These are phyloP conservation scores for Trametes sp. DNA, from an alignment of 1,284 basidiomycete genomes.

Conservation along the genomic window DNA sequence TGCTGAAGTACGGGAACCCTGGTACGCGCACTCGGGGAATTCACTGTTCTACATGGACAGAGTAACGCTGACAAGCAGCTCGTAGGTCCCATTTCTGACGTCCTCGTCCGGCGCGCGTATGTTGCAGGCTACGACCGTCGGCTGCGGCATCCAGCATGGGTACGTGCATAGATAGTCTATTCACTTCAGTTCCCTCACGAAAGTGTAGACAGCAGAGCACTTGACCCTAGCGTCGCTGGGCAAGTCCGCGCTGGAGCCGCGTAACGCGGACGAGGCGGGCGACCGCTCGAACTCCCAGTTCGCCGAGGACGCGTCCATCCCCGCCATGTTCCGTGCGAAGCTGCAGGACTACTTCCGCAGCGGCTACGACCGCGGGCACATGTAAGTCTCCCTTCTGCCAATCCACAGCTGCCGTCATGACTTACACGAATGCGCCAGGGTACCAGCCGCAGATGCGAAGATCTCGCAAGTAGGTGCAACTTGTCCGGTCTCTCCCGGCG, in stretches of 20 bases:
- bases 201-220: constrained; percentile 86
- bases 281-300: constrained; percentile 87
- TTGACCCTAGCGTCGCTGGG: constrained; percentile 81
- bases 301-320: constrained; percentile 84
- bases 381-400: constrained; percentile 58
- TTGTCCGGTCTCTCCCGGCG: not conserved
- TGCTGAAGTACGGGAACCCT: constrained; percentile 79
- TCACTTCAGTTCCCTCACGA: not conserved
- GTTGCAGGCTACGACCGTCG: constrained; percentile 92
- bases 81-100: constrained; percentile 84
- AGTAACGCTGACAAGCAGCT: constrained; percentile 13
- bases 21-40: too few species aligned
- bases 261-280: constrained; percentile 51
- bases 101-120: constrained; percentile 83
- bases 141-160: constrained; percentile 93
- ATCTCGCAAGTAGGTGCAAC: constrained; percentile 64
- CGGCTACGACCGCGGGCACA: constrained; percentile 97
- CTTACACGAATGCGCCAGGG: constrained; percentile 55
- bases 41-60: too few species aligned
- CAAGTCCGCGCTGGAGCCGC: constrained; percentile 50
- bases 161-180: constrained; percentile 44
- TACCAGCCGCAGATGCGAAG: constrained; percentile 98
- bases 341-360: constrained; percentile 92
- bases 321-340: constrained; percentile 83
- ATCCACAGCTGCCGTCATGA: not conserved